Base-by-base conservation (phyloP, 2,329 filamentous ascomycete species). In the Fusarium odoratissimum region DNA sequence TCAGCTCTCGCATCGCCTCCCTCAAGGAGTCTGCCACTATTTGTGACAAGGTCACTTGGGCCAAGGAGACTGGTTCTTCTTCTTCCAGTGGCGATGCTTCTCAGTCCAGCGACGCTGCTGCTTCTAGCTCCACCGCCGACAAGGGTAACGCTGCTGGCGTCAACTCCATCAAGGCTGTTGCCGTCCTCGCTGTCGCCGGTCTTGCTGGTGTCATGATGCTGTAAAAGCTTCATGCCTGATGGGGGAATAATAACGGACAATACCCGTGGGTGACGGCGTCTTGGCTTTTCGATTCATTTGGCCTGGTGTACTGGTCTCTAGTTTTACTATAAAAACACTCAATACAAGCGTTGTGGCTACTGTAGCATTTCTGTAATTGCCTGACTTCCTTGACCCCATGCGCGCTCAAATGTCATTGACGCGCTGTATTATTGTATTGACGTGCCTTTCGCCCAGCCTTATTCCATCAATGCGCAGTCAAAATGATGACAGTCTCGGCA, bases 171-270 rank as follows among this genome's bases (percentile, higher is more conserved):
- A 64, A 68, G 60, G 60, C 60, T 16, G 45, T 64, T 21, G n/a
- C 68, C 0, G 71, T 46, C 5, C 44, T 56, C 10, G 67, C 56
- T 21, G 48, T 69, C 21, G 71, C 71, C 35, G 71, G 60, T 35
- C 19, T 74, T 38, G 63, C 71, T 23, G 71, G 71, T 41, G 41
- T 74, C 14, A 65, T 74, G 44, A 69, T 73, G 64, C 58, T 69
- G 17, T 69, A 52, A 64, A 25, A 13, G 33, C 19, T 30, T 38
- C 35, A 31, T 8, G 23, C 8, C 8, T 19, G n/a, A 35, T 2
- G n/a, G 23, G 33, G 30, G 13, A 1, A 38, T 11, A 16, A 25
- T 12, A 41, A 41, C 9, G 41, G 37, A 52, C 45, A 19, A 60
- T 69, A 51, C 40, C 28, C 46, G 40, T 44, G 31, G 30, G 23